A percentile compares a stretch with the other conserved stretches of the same genome.
phyloP scores from a whole-genome alignment of 345 rosid species.

The Capsella bursapastoris region DNA sequence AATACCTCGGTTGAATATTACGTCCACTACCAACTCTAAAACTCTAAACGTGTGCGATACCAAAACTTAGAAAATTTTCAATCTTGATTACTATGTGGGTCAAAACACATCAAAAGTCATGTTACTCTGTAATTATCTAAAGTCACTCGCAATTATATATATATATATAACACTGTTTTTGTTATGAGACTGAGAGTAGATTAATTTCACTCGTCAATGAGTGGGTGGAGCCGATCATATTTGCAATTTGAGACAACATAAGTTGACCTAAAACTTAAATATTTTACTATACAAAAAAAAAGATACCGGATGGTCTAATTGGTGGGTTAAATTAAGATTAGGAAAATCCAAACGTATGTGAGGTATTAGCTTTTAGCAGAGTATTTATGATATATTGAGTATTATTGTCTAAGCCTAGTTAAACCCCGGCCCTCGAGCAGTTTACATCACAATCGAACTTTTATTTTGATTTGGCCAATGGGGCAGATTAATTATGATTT shows the following conservation, averaged over 20 bases:
- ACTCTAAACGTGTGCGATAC: conserved; percentile 23
- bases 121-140: neutral
- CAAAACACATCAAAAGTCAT: neutral
- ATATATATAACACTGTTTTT: neutral
- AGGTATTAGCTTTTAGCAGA: neutral
- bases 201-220: conserved; percentile 27
- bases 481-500: neutral
- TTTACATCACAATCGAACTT: conserved; percentile 14
- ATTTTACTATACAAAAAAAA: conserved; percentile 3
- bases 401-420: neutral
- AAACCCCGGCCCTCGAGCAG: neutral
- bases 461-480: conserved; percentile 1
- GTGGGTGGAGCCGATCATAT: conserved; percentile 10
- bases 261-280: conserved; percentile 6
- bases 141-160: neutral
- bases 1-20: neutral
- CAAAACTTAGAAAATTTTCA: conserved; percentile 9
- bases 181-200: conserved; percentile 23
- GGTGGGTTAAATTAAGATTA: conserved; percentile 1
- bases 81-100: neutral
- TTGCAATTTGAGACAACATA: neutral
- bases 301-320: neutral
- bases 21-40: conserved; percentile 20
- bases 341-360: neutral
- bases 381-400: neutral